phyloP scores from a whole-genome alignment of 2,329 filamentous ascomycete species.

The Curvularia eragrostidis region DNA sequence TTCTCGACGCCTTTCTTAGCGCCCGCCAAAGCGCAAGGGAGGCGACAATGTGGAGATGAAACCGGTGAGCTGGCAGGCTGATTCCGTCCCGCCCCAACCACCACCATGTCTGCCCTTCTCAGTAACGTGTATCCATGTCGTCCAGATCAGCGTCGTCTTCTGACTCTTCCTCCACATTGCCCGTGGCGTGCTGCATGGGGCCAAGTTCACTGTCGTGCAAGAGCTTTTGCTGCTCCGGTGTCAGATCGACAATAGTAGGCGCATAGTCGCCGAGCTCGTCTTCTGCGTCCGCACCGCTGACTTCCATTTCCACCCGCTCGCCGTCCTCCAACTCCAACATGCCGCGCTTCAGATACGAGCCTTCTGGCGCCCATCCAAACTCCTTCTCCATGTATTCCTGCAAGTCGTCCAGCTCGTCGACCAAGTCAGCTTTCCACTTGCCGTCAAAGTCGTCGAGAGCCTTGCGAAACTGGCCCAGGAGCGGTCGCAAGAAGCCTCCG shows the following conservation, averaged over 20 bases:
- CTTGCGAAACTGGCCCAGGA: slow-evolving; percentile 61
- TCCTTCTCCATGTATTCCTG: slow-evolving; percentile 61
- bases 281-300: slow-evolving; percentile 62
- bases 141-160: slow-evolving; percentile 50
- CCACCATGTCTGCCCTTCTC: slow-evolving; percentile 29
- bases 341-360: slow-evolving; percentile 61
- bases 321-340: slow-evolving; percentile 69
- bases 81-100: slow-evolving; percentile 22
- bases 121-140: slow-evolving; percentile 51
- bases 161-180: slow-evolving; percentile 42
- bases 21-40: not conserved
- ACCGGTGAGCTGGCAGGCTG: slow-evolving; percentile 13
- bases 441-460: slow-evolving; percentile 58
- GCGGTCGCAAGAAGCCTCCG: slow-evolving; percentile 58
- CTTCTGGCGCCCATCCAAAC: slow-evolving; percentile 66
- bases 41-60: not conserved
- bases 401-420: slow-evolving; percentile 62
- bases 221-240: slow-evolving; percentile 51
- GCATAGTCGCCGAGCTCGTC: slow-evolving; percentile 71
- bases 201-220: slow-evolving; percentile 41
- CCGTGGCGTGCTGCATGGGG: slow-evolving; percentile 24
- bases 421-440: slow-evolving; percentile 53
- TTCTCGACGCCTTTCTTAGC: not conserved
- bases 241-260: slow-evolving; percentile 64
- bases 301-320: slow-evolving; percentile 66